Evolutionary conservation across 2,329 filamentous ascomycete species (phyloP).

Genomic region (Diaporthe batatas): DNA sequence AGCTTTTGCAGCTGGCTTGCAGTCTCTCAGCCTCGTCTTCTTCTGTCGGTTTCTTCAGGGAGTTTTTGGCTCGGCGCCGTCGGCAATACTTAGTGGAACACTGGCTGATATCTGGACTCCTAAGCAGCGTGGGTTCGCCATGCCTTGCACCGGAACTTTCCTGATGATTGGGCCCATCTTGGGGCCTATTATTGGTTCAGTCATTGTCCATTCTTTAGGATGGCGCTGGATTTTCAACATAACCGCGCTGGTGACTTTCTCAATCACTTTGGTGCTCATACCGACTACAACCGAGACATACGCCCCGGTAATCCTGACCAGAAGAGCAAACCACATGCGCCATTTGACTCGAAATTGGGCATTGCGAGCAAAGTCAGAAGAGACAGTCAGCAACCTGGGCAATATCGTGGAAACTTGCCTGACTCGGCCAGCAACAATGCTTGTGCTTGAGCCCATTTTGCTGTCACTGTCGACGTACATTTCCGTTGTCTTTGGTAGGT

Average conservation of each 20-base stretch:
- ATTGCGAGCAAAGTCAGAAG: slow-evolving; percentile 9
- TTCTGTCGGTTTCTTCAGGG: slow-evolving; percentile 27
- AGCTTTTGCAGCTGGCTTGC: slow-evolving; percentile 3
- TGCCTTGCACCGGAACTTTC: slow-evolving; percentile 11
- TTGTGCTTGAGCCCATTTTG: slow-evolving; percentile 8
- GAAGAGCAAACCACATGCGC: slow-evolving; percentile 12
- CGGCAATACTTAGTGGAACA: slow-evolving; percentile 15
- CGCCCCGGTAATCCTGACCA: slow-evolving; percentile 4
- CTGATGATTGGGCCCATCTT: slow-evolving; percentile 1
- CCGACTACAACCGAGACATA: slow-evolving; percentile 9
- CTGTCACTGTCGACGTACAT: slow-evolving; percentile 6
- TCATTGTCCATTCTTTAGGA: slow-evolving; percentile 9
- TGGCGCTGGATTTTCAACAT: slow-evolving; percentile 25
- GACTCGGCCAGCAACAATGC: slow-evolving; percentile 6
- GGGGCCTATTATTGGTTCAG: slow-evolving; percentile 19
- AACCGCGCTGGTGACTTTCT: slow-evolving; percentile 1
- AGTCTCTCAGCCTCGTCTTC: slow-evolving; percentile 11
- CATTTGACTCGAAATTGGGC: slow-evolving; percentile 14
- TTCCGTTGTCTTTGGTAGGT: slow-evolving; percentile 11
- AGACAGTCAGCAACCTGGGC: neutral
- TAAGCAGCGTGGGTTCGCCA: slow-evolving; percentile 19
- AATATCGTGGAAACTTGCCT: slow-evolving; percentile 3
- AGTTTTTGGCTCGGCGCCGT: slow-evolving; percentile 10
- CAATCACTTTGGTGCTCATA: neutral
- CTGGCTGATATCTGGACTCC: slow-evolving; percentile 31